Conservation (phyloP, 2,329 filamentous ascomycete genomes). For the Pseudogymnoascus sp. region DNA sequence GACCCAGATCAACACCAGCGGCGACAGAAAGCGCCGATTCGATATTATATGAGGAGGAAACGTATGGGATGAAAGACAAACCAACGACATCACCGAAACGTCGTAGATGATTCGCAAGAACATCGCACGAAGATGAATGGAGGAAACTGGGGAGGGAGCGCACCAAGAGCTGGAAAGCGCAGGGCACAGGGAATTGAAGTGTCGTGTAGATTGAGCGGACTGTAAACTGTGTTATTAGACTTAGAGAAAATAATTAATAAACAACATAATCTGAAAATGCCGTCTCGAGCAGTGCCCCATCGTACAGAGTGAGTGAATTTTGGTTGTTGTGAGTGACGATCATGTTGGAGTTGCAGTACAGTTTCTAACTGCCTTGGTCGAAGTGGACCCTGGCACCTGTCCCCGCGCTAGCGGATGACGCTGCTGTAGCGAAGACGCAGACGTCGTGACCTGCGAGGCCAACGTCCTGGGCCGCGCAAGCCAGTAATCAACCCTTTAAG, state of each 20-base stretch:
- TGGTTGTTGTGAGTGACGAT: neutral
- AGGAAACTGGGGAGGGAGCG: constrained; percentile 14
- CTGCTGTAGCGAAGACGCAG: constrained; percentile 9
- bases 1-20: neutral
- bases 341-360: neutral
- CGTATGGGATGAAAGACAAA: neutral
- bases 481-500: neutral
- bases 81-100: neutral
- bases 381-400: neutral
- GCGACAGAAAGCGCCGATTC: neutral
- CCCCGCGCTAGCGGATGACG: constrained; percentile 7
- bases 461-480: constrained; percentile 7
- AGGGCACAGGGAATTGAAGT: constrained; percentile 10
- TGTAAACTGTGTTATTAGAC: neutral
- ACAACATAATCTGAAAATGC: neutral
- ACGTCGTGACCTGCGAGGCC: constrained; percentile 8
- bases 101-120: neutral
- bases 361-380: constrained; percentile 1
- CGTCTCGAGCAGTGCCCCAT: neutral
- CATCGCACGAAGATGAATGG: neutral
- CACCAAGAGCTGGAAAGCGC: constrained; percentile 28
- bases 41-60: neutral
- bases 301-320: neutral
- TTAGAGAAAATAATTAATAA: neutral
- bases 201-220: neutral